A percentile compares a stretch with the other conserved stretches of the same genome.
These are phyloP conservation scores for Mortierella claussenii DNA, from an alignment of 192 early-diverging fungal species.

Conservation along the genomic window DNA sequence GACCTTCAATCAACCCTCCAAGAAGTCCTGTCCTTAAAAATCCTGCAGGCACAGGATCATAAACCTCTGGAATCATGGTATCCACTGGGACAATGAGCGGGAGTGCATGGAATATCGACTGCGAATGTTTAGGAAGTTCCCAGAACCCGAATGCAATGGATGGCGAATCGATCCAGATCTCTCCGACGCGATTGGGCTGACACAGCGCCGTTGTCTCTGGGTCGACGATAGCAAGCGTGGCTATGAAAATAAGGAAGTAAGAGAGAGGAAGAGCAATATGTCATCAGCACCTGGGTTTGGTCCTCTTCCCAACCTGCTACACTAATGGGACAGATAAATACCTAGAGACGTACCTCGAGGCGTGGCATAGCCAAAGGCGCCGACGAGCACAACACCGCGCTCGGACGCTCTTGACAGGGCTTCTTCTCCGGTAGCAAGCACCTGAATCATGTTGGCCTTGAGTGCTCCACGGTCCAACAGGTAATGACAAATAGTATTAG, in stretches of 20 bases:
- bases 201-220: slow-evolving; percentile 83
- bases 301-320: too few relatives aligned
- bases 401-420: slow-evolving; percentile 27
- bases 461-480: slow-evolving; percentile 77
- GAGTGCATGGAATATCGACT: slow-evolving; percentile 77
- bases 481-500: slow-evolving; percentile 65
- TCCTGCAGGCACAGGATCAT: slow-evolving; percentile 62
- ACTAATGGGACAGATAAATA: too few relatives aligned
- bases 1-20: slow-evolving; percentile 75
- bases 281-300: too few relatives aligned
- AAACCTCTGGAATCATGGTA: slow-evolving; percentile 61
- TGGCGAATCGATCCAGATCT: slow-evolving; percentile 87
- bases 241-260: slow-evolving; percentile 31
- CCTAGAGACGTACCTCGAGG: slow-evolving; percentile 73
- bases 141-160: slow-evolving; percentile 81
- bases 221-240: slow-evolving; percentile 82
- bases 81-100: slow-evolving; percentile 64
- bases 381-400: slow-evolving; percentile 52
- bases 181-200: slow-evolving; percentile 78
- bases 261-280: slow-evolving; percentile 7
- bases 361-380: slow-evolving; percentile 70
- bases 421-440: slow-evolving; percentile 60
- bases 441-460: slow-evolving; percentile 66
- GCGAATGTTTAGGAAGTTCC: slow-evolving; percentile 77
- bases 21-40: slow-evolving; percentile 83